phyloP scores from a whole-genome alignment of 768 basidiomycete genomes.

The Strobilomyces confusus region DNA sequence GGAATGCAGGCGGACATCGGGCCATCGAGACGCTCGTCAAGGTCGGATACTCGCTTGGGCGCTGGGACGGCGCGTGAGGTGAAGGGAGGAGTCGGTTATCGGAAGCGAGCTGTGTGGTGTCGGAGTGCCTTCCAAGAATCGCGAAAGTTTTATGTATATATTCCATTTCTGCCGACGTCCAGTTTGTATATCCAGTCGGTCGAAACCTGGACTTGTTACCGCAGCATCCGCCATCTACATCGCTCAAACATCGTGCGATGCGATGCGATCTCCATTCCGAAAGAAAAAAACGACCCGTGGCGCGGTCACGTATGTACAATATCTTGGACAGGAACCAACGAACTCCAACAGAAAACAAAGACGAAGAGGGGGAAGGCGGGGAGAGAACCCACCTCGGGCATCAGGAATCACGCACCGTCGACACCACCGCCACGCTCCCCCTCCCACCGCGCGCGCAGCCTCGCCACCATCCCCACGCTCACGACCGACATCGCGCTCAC shows the following conservation, averaged over 20 bases:
- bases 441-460: slow-evolving; percentile 21
- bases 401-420: background rate
- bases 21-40: slow-evolving; percentile 65
- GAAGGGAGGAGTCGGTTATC: background rate
- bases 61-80: slow-evolving; percentile 15
- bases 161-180: too few species aligned
- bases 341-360: background rate
- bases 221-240: too few species aligned
- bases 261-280: background rate
- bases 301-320: background rate
- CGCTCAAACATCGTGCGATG: too few species aligned
- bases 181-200: too few species aligned
- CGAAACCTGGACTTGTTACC: too few species aligned
- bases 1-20: slow-evolving; percentile 18
- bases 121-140: too few species aligned
- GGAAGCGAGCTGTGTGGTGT: background rate
- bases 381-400: background rate
- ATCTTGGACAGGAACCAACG: too few species aligned
- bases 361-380: background rate
- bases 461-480: slow-evolving; percentile 18
- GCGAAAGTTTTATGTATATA: background rate
- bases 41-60: slow-evolving; percentile 32
- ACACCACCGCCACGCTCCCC: too few species aligned
- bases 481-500: background rate
- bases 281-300: background rate